Evolutionary conservation across 1,284 basidiomycete genomes (phyloP), one percentile per base, ranked within the genome.

Genomic region (Trichosporon asahii): DNA sequence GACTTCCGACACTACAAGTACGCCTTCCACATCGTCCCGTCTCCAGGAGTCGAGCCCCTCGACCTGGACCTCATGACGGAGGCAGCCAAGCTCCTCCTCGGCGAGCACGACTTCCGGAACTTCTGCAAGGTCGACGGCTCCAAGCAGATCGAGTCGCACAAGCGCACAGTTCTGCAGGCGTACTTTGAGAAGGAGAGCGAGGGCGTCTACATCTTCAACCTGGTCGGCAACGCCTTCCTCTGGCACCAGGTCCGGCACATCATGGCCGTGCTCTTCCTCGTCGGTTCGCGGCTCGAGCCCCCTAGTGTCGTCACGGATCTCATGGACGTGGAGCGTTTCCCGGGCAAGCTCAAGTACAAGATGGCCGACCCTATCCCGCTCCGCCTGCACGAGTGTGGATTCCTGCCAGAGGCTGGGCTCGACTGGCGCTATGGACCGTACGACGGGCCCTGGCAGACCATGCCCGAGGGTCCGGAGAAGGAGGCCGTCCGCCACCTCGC

Each of bases 231-330:
- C 0, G 95, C 95, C 0, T 98, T 98, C 81, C 85, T 99, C 55
- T 99, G 97, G 84, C 94, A 99, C 83, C 96, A 98, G 86, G 97
- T 99, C 12, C 88, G 96, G 55, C 94, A 98, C 80, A 98, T 98
- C 82, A 92, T 98, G 88, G 92, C 93, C 1, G 83, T 97, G 64
- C 86, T 99, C 15, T 93, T 99, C 83, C 88, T 98, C 67, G 88
- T 98, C 66, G 96, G 96, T 4, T 84, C 91, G 0, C 88, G 90
- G 0, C 86, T 95, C 49, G 97, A 99, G 80, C 77, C 84, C 0
- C 91, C 93, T 0, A 85, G 85, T 3, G 84, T 97, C 68, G 85
- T 98, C 21, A 86, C 88, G 18, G 86, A 90, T 12, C 85, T 99
- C 23, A 86, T 98, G 78, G 92, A 98, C 69, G 72, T 75, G 1